Evolutionary conservation across 2,329 filamentous ascomycete genomes (phyloP).

Genomic region (Stylonectria norvegica): DNA sequence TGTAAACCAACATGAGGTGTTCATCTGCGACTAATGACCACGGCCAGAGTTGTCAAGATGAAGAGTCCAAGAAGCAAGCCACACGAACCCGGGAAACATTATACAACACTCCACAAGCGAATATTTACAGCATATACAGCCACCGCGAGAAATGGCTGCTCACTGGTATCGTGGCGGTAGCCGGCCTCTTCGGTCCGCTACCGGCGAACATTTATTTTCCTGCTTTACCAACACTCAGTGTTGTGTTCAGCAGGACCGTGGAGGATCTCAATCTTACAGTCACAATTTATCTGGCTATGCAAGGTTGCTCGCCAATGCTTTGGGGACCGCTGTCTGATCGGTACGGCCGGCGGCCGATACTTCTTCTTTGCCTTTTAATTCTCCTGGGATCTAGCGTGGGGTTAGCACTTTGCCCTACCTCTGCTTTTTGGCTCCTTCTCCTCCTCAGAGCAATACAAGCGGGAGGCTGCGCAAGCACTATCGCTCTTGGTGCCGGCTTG

Average conservation of each 20-base stretch:
- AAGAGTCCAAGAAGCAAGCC: background rate
- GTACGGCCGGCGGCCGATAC: slow-evolving; percentile 30
- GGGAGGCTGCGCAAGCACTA: slow-evolving; percentile 33
- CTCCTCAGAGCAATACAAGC: slow-evolving; percentile 31
- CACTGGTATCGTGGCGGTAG: slow-evolving; percentile 10
- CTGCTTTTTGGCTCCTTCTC: slow-evolving; percentile 32
- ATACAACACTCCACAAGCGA: background rate
- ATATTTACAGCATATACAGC: slow-evolving; percentile 8
- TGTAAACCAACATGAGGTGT: background rate
- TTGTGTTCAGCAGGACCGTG: slow-evolving; percentile 27
- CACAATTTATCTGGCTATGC: slow-evolving; percentile 32
- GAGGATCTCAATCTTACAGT: slow-evolving; percentile 32
- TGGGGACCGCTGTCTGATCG: slow-evolving; percentile 35
- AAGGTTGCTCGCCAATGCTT: slow-evolving; percentile 33
- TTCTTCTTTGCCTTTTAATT: slow-evolving; percentile 29
- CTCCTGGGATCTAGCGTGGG: slow-evolving; percentile 32
- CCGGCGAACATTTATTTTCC: slow-evolving; percentile 36
- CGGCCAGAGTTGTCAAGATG: background rate
- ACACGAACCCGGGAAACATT: background rate
- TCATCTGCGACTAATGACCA: background rate
- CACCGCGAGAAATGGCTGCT: slow-evolving; percentile 14
- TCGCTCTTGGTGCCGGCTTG: slow-evolving; percentile 32
- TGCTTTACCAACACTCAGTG: slow-evolving; percentile 27
- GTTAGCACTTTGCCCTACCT: slow-evolving; percentile 30
- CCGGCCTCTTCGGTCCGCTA: slow-evolving; percentile 25